Evolutionary conservation across 345 rosid species (phyloP).

Genomic region (Isatis tinctoria): DNA sequence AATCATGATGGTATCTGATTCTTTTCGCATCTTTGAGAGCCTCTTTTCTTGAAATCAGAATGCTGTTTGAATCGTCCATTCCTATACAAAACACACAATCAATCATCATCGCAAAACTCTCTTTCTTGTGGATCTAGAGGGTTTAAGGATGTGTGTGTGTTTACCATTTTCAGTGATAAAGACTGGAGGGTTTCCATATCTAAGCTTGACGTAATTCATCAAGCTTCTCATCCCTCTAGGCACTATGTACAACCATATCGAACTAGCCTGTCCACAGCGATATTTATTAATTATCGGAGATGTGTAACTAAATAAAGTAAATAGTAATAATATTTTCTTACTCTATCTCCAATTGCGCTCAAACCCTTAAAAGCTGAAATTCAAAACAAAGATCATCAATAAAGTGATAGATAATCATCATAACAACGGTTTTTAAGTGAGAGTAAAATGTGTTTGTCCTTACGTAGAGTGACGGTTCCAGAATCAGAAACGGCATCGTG

Average conservation of each 20-base stretch:
- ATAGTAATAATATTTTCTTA: conserved; percentile 22
- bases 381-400: neutral
- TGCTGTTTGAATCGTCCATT: conserved; percentile 75
- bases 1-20: conserved; percentile 75
- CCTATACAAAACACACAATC: conserved; percentile 43
- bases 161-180: conserved; percentile 57
- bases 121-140: neutral
- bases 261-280: conserved; percentile 38
- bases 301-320: neutral
- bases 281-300: neutral
- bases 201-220: conserved; percentile 49
- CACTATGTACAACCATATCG: conserved; percentile 59
- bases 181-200: conserved; percentile 50
- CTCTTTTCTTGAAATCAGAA: conserved; percentile 41
- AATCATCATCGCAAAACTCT: neutral
- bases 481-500: conserved; percentile 75
- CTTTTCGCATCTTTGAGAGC: conserved; percentile 78
- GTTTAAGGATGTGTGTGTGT: neutral
- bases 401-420: neutral
- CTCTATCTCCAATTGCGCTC: conserved; percentile 70
- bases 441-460: conserved; percentile 18
- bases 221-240: conserved; percentile 57
- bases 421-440: neutral
- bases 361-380: conserved; percentile 54
- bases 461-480: conserved; percentile 77